phyloP scores from a whole-genome alignment of 306 rosid genomes.

The Trichosanthes truncata region DNA sequence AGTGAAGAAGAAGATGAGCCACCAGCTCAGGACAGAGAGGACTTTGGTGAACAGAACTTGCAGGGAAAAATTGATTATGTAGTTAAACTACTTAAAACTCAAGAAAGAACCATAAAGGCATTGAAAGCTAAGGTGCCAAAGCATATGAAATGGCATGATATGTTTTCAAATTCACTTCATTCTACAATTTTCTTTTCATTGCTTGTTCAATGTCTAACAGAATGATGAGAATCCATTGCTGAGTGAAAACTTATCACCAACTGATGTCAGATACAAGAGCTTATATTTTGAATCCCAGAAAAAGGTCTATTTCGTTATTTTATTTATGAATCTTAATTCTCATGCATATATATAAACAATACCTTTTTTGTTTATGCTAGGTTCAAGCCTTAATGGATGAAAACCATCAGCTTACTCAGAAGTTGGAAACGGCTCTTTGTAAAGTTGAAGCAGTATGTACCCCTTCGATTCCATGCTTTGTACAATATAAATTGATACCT shows the following conservation, averaged over 20 bases:
- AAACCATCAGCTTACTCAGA: slow-evolving; percentile 30
- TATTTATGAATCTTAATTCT: not conserved
- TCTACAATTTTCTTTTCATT: not conserved
- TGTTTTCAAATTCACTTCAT: not conserved
- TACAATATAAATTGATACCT: not conserved
- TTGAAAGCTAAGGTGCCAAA: slow-evolving; percentile 37
- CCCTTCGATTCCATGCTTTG: not conserved
- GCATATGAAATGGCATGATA: not conserved
- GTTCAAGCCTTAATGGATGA: slow-evolving; percentile 36
- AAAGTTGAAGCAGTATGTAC: slow-evolving; percentile 61
- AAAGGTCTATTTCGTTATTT: slow-evolving; percentile 29
- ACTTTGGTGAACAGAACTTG: slow-evolving; percentile 14
- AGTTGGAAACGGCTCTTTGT: slow-evolving; percentile 41
- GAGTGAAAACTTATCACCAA: slow-evolving; percentile 17
- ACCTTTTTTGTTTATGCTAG: slow-evolving; percentile 21
- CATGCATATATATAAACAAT: not conserved
- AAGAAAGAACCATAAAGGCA: slow-evolving; percentile 18
- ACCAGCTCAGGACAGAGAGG: slow-evolving; percentile 18
- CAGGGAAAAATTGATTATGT: slow-evolving; percentile 35
- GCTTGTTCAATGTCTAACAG: slow-evolving; percentile 22
- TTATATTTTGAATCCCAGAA: slow-evolving; percentile 47
- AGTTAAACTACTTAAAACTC: slow-evolving; percentile 26
- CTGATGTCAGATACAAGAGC: slow-evolving; percentile 19
- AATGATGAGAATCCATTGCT: slow-evolving; percentile 10
- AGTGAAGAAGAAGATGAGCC: slow-evolving; percentile 33